phyloP scores from a whole-genome alignment of 257 asterid species.

The Schizonepeta tenuifolia region DNA sequence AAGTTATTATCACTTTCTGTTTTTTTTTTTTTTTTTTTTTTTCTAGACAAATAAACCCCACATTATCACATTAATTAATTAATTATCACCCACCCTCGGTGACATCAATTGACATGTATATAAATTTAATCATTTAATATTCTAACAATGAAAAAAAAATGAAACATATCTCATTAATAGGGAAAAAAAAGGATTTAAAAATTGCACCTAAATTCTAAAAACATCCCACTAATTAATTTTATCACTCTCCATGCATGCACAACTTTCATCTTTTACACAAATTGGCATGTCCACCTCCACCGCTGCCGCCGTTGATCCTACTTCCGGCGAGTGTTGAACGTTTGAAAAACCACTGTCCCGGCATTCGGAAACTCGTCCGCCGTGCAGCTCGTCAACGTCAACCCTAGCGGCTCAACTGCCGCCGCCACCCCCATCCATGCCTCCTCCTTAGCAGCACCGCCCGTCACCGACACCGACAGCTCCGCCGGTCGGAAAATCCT shows the following conservation, averaged over 20 bases:
- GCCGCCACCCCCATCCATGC: slow-evolving; percentile 58
- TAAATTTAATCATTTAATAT: not conserved
- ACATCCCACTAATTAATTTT: not conserved
- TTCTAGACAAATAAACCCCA: slow-evolving; percentile 49
- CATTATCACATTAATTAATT: slow-evolving; percentile 38
- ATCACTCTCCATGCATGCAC: not conserved
- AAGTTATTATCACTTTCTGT: not conserved
- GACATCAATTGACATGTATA: slow-evolving; percentile 49
- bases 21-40: not conserved
- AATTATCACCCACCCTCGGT: slow-evolving; percentile 37
- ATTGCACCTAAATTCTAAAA: not conserved
- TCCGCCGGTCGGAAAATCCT: slow-evolving; percentile 72
- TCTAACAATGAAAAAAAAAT: not conserved
- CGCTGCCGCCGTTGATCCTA: slow-evolving; percentile 23
- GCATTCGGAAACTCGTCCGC: slow-evolving; percentile 67
- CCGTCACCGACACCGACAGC: slow-evolving; percentile 72
- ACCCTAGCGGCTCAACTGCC: slow-evolving; percentile 69
- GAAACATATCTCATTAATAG: not conserved
- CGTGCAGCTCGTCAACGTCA: slow-evolving; percentile 71
- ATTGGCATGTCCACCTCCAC: slow-evolving; percentile 28
- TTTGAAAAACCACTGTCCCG: slow-evolving; percentile 72
- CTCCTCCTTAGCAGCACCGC: slow-evolving; percentile 43
- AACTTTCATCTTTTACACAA: not conserved
- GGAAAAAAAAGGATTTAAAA: not conserved
- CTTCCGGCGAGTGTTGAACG: slow-evolving; percentile 59